phyloP scores from a whole-genome alignment of 73 alveolate genomes.

The Paramecium octaurelia region DNA sequence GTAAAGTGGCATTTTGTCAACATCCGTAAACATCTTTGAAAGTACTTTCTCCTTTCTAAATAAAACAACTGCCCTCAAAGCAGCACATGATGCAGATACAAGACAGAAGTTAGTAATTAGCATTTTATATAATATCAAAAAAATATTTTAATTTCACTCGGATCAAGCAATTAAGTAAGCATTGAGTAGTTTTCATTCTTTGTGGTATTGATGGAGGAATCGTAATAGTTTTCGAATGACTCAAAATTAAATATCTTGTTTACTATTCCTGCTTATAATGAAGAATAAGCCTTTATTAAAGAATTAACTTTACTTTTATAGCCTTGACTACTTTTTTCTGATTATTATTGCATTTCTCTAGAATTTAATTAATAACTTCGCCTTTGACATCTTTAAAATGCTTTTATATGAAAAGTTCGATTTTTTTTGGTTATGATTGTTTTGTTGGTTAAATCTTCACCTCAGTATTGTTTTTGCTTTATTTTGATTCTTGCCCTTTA shows the following conservation, averaged over 20 bases:
- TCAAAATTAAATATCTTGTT: background rate
- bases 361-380: background rate
- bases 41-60: background rate
- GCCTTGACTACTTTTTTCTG: background rate
- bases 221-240: background rate
- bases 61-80: background rate
- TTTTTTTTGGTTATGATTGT: background rate
- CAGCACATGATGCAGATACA: constrained; percentile 16
- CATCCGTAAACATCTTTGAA: constrained; percentile 16
- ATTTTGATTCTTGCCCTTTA: background rate
- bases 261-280: background rate
- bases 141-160: background rate
- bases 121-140: background rate
- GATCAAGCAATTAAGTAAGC: background rate
- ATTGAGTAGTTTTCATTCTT: background rate
- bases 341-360: background rate
- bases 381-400: background rate
- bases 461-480: background rate
- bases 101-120: background rate
- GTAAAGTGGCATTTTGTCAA: background rate
- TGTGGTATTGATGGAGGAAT: background rate
- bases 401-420: background rate
- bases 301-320: background rate
- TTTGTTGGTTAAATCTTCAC: background rate
- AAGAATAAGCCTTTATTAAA: background rate